phyloP scores from a whole-genome alignment of 73 alveolate genomes.

The Stentor coeruleus region DNA sequence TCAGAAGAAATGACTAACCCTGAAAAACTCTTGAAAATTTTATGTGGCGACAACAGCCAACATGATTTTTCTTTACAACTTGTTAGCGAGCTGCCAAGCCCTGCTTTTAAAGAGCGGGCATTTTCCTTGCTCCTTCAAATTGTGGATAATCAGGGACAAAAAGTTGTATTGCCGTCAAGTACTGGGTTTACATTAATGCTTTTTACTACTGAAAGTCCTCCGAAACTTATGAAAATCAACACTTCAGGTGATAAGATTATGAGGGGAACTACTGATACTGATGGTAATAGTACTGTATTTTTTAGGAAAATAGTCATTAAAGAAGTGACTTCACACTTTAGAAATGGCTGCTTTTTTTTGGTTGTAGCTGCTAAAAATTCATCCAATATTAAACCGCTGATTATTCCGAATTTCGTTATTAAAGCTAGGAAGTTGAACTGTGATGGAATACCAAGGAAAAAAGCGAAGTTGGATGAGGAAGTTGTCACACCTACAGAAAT shows the following conservation, averaged over 20 bases:
- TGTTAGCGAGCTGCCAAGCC: slow-evolving; percentile 17
- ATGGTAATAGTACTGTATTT: not conserved
- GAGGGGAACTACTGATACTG: slow-evolving; percentile 35
- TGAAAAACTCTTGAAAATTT: not conserved
- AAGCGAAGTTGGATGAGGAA: not conserved
- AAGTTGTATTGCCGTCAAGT: not conserved
- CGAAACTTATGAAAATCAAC: slow-evolving; percentile 21
- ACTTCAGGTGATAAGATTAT: slow-evolving; percentile 34
- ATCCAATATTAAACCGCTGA: slow-evolving; percentile 3
- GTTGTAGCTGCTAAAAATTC: slow-evolving; percentile 2
- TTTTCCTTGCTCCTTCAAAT: slow-evolving; percentile 1
- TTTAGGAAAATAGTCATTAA: slow-evolving; percentile 31
- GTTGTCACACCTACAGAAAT: too few relatives aligned
- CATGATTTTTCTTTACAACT: not conserved
- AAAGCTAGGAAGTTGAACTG: slow-evolving; percentile 16
- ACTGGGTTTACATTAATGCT: not conserved
- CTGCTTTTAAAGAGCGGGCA: slow-evolving; percentile 22
- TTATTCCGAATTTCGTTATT: not conserved
- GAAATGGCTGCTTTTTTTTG: slow-evolving; percentile 33
- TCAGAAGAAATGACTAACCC: not conserved
- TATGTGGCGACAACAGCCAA: not conserved
- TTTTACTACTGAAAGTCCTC: slow-evolving; percentile 36
- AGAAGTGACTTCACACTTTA: slow-evolving; percentile 37
- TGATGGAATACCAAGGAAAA: not conserved
- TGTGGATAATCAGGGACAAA: not conserved